Evolutionary conservation across 345 rosid species (phyloP).

Genomic region (Euphorbia peplus): DNA sequence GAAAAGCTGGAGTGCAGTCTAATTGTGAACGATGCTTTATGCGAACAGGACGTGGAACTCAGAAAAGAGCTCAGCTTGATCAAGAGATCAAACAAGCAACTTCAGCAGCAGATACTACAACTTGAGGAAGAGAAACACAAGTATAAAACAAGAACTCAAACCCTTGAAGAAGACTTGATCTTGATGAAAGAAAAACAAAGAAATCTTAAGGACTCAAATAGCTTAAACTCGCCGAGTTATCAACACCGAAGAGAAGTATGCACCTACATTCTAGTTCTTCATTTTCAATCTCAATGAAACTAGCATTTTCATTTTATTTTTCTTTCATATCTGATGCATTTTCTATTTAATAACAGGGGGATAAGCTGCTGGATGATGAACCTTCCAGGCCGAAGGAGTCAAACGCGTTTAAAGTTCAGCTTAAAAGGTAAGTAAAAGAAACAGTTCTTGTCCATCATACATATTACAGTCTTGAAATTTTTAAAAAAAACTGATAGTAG

Average conservation of each 20-base stretch:
- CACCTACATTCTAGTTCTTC: not conserved
- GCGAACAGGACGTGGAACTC: slow-evolving; percentile 30
- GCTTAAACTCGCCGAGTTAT: slow-evolving; percentile 6
- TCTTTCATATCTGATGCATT: slow-evolving; percentile 1
- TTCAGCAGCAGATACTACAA: slow-evolving; percentile 36
- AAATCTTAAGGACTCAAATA: slow-evolving; percentile 19
- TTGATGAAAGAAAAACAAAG: slow-evolving; percentile 33
- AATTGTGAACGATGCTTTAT: slow-evolving; percentile 24
- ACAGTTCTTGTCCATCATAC: not conserved
- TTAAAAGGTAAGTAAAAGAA: slow-evolving; percentile 26
- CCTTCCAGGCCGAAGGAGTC: slow-evolving; percentile 29
- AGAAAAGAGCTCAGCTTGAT: slow-evolving; percentile 37
- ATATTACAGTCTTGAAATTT: no score
- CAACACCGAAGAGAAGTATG: slow-evolving; percentile 31
- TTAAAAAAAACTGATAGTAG: not conserved
- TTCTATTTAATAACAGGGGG: slow-evolving; percentile 21
- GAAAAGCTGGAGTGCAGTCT: slow-evolving; percentile 30
- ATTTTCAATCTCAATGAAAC: not conserved
- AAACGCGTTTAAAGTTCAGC: slow-evolving; percentile 27
- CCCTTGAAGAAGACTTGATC: slow-evolving; percentile 44
- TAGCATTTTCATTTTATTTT: not conserved
- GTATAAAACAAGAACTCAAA: slow-evolving; percentile 23
- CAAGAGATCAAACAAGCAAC: slow-evolving; percentile 38
- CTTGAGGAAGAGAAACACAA: slow-evolving; percentile 44
- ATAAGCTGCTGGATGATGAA: slow-evolving; percentile 32